Conservation (phyloP, 305 asterid genomes). For the Euphrasia arctica region DNA sequence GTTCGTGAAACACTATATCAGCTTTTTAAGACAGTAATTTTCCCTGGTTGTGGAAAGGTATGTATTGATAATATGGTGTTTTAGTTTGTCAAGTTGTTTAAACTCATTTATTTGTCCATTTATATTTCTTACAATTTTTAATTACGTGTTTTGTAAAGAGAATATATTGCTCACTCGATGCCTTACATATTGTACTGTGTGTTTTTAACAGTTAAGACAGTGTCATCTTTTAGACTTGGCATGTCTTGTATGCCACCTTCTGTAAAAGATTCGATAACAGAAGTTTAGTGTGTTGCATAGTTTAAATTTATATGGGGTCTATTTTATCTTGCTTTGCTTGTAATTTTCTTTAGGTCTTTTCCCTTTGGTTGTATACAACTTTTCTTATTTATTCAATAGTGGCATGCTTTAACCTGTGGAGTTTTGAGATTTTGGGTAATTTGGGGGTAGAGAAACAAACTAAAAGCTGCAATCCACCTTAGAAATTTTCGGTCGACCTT, state of each 20-base stretch:
- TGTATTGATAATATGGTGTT: constrained; percentile 5
- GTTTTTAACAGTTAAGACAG: constrained; percentile 7
- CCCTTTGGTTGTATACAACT: neutral
- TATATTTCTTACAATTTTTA: constrained; percentile 1
- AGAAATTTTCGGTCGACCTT: constrained; percentile 2
- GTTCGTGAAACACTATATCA: constrained; percentile 85
- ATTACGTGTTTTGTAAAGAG: neutral
- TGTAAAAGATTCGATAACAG: neutral
- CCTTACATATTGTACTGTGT: constrained; percentile 12
- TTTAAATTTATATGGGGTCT: neutral
- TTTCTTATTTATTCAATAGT: neutral
- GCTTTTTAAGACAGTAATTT: constrained; percentile 75
- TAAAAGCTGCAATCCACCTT: neutral
- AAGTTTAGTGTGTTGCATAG: constrained; percentile 1
- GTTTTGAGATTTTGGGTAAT: neutral
- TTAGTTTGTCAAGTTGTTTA: constrained; percentile 11
- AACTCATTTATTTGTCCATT: constrained; percentile 9
- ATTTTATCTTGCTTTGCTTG: neutral
- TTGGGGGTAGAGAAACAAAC: neutral
- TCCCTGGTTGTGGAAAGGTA: constrained; percentile 81
- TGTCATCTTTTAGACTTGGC: constrained; percentile 5
- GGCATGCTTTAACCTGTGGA: neutral
- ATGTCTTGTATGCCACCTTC: constrained; percentile 17
- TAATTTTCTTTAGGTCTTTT: neutral
- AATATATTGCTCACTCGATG: neutral